phyloP scores from a whole-genome alignment of 345 rosid species.

The Eucalyptus sp. region DNA sequence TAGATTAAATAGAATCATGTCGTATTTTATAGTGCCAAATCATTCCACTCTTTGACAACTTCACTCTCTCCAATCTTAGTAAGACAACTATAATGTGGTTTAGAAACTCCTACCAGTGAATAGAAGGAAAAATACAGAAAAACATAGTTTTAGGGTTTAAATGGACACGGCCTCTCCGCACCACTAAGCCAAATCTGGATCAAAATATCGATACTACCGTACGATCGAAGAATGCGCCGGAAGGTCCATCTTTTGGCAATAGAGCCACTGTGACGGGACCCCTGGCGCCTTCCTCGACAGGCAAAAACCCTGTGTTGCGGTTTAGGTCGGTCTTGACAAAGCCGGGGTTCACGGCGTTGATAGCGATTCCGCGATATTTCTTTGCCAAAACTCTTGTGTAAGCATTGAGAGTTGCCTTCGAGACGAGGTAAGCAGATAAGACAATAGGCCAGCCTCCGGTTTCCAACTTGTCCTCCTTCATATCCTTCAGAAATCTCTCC shows the following conservation, averaged over 20 bases:
- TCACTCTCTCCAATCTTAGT: background rate
- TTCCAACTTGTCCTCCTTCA: slow-evolving; percentile 1
- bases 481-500: background rate
- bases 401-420: background rate
- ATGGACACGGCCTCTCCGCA: background rate
- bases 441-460: slow-evolving; percentile 1
- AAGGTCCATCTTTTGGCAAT: background rate
- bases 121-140: background rate
- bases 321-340: background rate
- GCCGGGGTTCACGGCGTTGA: background rate
- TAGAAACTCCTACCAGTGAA: background rate
- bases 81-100: background rate
- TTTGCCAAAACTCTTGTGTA: background rate
- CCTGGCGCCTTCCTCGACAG: background rate
- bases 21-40: background rate
- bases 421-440: background rate
- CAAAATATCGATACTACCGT: background rate
- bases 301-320: background rate
- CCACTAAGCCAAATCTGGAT: background rate
- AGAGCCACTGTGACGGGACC: background rate
- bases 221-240: background rate
- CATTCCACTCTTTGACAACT: background rate
- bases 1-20: background rate
- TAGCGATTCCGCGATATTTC: background rate
- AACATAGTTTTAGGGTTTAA: background rate